A percentile compares a stretch with the other conserved stretches of the same genome.
Conservation (phyloP, 352 stramenopile species). For the Pythium brachiatum region DNA sequence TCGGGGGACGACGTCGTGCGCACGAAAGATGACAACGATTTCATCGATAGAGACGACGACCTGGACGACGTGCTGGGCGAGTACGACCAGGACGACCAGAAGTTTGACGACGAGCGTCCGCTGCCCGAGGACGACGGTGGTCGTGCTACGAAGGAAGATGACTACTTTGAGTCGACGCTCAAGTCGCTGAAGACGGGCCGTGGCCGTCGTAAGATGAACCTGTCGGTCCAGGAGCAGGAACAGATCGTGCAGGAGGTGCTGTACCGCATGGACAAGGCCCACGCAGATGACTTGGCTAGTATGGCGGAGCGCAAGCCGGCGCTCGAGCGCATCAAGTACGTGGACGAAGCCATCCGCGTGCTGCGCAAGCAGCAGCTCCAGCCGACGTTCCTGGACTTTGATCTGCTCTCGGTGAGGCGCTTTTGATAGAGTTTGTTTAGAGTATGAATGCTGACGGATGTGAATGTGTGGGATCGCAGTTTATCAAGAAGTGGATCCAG, state of each 20-base stretch:
- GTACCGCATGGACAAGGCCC: slow-evolving; percentile 88
- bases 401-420: slow-evolving; percentile 64
- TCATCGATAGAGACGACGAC: slow-evolving; percentile 87
- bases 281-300: slow-evolving; percentile 65
- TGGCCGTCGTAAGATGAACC: slow-evolving; percentile 61
- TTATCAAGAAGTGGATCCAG: slow-evolving; percentile 90
- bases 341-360: slow-evolving; percentile 67
- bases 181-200: slow-evolving; percentile 84
- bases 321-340: slow-evolving; percentile 86
- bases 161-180: slow-evolving; percentile 80
- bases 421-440: no score
- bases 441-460: not conserved
- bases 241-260: slow-evolving; percentile 85
- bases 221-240: slow-evolving; percentile 86
- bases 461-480: slow-evolving; percentile 32
- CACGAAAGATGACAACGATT: slow-evolving; percentile 82
- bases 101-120: slow-evolving; percentile 81
- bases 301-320: slow-evolving; percentile 60
- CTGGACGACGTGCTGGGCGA: slow-evolving; percentile 78
- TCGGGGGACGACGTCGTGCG: slow-evolving; percentile 73
- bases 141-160: slow-evolving; percentile 42
- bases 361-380: slow-evolving; percentile 84
- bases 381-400: slow-evolving; percentile 86
- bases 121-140: slow-evolving; percentile 43
- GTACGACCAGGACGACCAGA: slow-evolving; percentile 68